Evolutionary conservation across 2,329 filamentous ascomycete genomes (phyloP), one percentile per base, ranked within the genome.

Genomic region (Penicillium sp.): DNA sequence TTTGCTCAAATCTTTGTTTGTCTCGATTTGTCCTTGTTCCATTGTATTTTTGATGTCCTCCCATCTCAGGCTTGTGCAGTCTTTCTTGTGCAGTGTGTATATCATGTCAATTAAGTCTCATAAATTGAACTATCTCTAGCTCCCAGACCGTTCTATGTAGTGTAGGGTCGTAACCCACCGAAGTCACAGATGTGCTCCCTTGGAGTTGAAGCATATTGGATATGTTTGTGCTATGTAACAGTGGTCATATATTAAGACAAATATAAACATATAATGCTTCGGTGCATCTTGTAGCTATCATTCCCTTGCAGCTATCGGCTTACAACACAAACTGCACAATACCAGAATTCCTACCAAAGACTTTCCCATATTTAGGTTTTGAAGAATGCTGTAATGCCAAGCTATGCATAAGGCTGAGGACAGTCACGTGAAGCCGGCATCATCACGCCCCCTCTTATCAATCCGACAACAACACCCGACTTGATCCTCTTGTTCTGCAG

Each of bases 371-470:
- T 14, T n/a, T n/a, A n/a, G n/a, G n/a, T n/a, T n/a, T 43, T 14
- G 41, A 28, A 36, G 35, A 17, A 43, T 30, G 41, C 42, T 44
- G 42, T 31, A 26, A 44, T 43, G 45, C 52, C 52, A 55, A 55
- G 52, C 54, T 40, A 30, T 43, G 25, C 33, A 47, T 57, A 60
- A 55, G 62, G 61, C 60, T 61, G 61, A 59, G 7, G 8, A 45
- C 8, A 22, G 53, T 60, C 62, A 66, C 61, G 63, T 65, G 63
- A 60, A 37, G 26, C 19, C 25, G 36, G 28, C 50, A 50, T 58
- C 57, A 56, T 53, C 44, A 37, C 44, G 42, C 56, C 62, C 61
- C 64, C 62, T 64, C 60, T 61, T 65, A 61, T 63, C 61, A 46
- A 62, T 56, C 51, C 59, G 44, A 59, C 57, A 63, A 61, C 62